Percentiles rank a stretch among this genome's conserved stretches.
Conservation (phyloP, 176 grass and related monocot species). For the Chloris gayana region DNA sequence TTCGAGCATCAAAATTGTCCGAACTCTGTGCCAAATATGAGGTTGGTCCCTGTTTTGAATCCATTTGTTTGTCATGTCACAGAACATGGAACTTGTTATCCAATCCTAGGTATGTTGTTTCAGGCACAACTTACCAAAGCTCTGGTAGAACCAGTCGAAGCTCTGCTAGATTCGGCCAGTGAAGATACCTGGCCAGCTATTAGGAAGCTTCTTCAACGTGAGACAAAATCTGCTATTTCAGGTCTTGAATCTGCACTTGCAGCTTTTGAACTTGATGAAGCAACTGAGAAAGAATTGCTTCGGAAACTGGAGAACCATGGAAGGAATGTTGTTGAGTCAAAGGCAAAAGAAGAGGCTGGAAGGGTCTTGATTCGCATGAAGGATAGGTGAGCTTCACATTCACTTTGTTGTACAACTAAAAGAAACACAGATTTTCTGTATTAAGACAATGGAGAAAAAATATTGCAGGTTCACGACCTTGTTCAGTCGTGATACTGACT, state of each 20-base stretch:
- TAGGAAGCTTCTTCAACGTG: slow-evolving; percentile 76
- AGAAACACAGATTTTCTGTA: not conserved
- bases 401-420: not conserved
- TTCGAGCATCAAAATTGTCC: slow-evolving; percentile 74
- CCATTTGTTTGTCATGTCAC: not conserved
- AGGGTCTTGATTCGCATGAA: slow-evolving; percentile 94
- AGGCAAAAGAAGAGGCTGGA: slow-evolving; percentile 82
- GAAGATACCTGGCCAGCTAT: slow-evolving; percentile 93
- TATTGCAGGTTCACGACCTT: slow-evolving; percentile 76
- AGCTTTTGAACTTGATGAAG: slow-evolving; percentile 83
- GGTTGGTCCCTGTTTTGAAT: slow-evolving; percentile 54
- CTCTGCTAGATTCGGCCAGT: slow-evolving; percentile 83
- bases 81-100: not conserved
- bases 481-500: slow-evolving; percentile 89
- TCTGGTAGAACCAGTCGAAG: slow-evolving; percentile 80
- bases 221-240: slow-evolving; percentile 70
- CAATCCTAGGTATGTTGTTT: slow-evolving; percentile 40
- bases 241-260: slow-evolving; percentile 67
- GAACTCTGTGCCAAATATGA: slow-evolving; percentile 83
- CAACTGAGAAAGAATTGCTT: slow-evolving; percentile 64
- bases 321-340: slow-evolving; percentile 83
- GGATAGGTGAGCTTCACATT: slow-evolving; percentile 59
- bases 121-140: slow-evolving; percentile 74
- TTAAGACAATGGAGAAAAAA: slow-evolving; percentile 9
- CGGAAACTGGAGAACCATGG: slow-evolving; percentile 71